Evolutionary conservation across 768 basidiomycete genomes (phyloP), one percentile per base, ranked within the genome.

Genomic region (Mycena kentingensis): DNA sequence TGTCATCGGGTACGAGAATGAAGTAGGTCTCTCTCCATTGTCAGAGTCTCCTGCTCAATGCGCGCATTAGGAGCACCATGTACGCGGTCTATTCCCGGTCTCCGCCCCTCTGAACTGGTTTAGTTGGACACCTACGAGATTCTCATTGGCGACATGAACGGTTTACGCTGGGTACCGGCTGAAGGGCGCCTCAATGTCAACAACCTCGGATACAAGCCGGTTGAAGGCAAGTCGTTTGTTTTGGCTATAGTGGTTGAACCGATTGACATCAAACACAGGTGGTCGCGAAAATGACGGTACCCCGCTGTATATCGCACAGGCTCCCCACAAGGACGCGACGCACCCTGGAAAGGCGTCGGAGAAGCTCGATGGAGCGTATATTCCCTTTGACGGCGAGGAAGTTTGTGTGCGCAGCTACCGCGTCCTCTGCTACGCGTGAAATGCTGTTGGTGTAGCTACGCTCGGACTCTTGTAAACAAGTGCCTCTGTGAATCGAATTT

Each of bases 91-190:
- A n/a, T n/a, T n/a, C n/a, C n/a, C n/a, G n/a, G n/a, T n/a, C n/a
- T n/a, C n/a, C n/a, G n/a, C n/a, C n/a, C n/a, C n/a, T n/a, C n/a
- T n/a, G n/a, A n/a, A n/a, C n/a, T n/a, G n/a, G n/a, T n/a, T n/a
- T n/a, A 88, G 87, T 32, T 84, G 28, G 78, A 75, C 25, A 75
- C 72, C 28, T 90, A 81, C 60, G 88, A 90, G 62, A 77, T 90
- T 39, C 82, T 90, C n/a, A 70, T 88, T 16, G 88, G 85, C 1
- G 73, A 89, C 61, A 69, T 73, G 57, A 67, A 65, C 3, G 83
- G 74, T 22, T 65, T 90, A 47, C 73, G 60, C 43, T 90, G 88
- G 88, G 81, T 85, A 1, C 55, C 73, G 43, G 58, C 67, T 43
- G 67, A 67, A 28, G 84, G 83, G 24, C 66, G 63, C 5, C 55